These are phyloP conservation scores for Pseudogymnoascus sp. DNA, from an alignment of 2,329 filamentous ascomycete genomes.

Conservation along the genomic window DNA sequence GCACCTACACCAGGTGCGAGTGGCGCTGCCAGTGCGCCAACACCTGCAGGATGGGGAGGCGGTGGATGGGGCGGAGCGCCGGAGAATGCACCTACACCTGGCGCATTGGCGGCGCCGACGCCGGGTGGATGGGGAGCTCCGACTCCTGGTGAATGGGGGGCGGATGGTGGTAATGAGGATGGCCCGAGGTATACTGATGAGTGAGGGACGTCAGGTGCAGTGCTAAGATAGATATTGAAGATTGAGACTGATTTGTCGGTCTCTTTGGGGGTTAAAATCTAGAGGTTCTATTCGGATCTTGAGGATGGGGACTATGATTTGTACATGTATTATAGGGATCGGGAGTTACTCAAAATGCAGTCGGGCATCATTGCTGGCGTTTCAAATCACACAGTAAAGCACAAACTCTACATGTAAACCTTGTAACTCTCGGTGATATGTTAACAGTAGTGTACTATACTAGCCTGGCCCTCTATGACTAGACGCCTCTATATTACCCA, in stretches of 20 bases:
- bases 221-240: background rate
- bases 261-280: background rate
- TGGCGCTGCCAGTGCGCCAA: slow-evolving; percentile 34
- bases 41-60: slow-evolving; percentile 22
- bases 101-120: slow-evolving; percentile 58
- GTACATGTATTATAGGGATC: slow-evolving; percentile 7
- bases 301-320: background rate
- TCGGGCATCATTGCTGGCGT: slow-evolving; percentile 8
- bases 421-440: background rate
- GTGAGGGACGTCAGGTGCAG: background rate
- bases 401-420: background rate
- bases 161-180: slow-evolving; percentile 30
- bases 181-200: slow-evolving; percentile 34
- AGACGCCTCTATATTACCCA: background rate
- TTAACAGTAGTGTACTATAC: background rate
- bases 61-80: slow-evolving; percentile 21
- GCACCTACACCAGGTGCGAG: slow-evolving; percentile 64
- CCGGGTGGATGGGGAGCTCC: slow-evolving; percentile 54
- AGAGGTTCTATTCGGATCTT: background rate
- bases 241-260: background rate
- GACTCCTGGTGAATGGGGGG: slow-evolving; percentile 47
- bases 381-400: background rate
- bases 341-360: background rate
- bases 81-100: slow-evolving; percentile 60
- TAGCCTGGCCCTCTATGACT: background rate